Conservation (phyloP, 371 early-diverging fungal species). For the Dichotomocladium elegans region DNA sequence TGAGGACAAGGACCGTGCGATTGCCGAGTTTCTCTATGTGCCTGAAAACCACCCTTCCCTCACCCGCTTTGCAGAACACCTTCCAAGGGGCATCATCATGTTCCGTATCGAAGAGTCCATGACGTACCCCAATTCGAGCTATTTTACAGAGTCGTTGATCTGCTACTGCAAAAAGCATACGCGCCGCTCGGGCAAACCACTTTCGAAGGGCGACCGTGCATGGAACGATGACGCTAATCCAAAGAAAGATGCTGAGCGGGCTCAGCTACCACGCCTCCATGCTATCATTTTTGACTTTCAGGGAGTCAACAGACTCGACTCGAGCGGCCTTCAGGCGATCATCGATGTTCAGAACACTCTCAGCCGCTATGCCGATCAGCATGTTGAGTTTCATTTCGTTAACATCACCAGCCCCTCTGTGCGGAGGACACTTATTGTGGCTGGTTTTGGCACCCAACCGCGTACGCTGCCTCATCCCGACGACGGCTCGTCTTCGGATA, state of each 20-base stretch:
- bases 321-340: slow-evolving; percentile 61
- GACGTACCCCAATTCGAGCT: slow-evolving; percentile 66
- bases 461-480: background rate
- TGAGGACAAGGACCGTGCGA: background rate
- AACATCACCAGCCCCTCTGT: slow-evolving; percentile 36
- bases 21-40: slow-evolving; percentile 35
- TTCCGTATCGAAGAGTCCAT: slow-evolving; percentile 61
- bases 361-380: slow-evolving; percentile 49
- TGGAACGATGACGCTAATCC: slow-evolving; percentile 45
- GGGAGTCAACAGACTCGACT: slow-evolving; percentile 58
- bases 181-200: slow-evolving; percentile 12
- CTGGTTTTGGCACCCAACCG: slow-evolving; percentile 40
- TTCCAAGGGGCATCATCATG: slow-evolving; percentile 58
- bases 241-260: slow-evolving; percentile 15
- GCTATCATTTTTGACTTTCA: slow-evolving; percentile 66
- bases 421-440: slow-evolving; percentile 31
- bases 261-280: slow-evolving; percentile 38
- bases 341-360: slow-evolving; percentile 51
- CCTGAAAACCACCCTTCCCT: slow-evolving; percentile 36
- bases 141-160: slow-evolving; percentile 41
- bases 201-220: slow-evolving; percentile 33
- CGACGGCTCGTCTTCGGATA: background rate
- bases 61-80: slow-evolving; percentile 23
- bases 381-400: slow-evolving; percentile 49
- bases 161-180: slow-evolving; percentile 30